phyloP scores from a whole-genome alignment of 1,139 yeast genomes.

The Geotrichum siamense region DNA sequence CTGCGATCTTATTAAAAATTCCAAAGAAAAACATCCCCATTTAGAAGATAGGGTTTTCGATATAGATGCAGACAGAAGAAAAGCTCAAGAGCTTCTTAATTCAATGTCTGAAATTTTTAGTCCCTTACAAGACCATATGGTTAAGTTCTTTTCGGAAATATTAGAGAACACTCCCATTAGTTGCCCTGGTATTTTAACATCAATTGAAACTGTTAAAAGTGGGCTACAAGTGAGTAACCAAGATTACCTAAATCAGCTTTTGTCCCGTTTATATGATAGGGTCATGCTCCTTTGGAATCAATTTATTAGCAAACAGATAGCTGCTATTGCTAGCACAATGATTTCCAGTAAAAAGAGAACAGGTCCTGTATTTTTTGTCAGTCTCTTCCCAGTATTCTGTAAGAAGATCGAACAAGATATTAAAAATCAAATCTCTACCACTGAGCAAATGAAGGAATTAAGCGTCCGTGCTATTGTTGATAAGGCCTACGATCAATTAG shows the following conservation, averaged over 20 bases:
- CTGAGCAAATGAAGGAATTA: constrained; percentile 25
- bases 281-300: constrained; percentile 52
- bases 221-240: constrained; percentile 49
- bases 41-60: constrained; percentile 30
- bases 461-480: constrained; percentile 38
- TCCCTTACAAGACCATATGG: constrained; percentile 41
- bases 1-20: constrained; percentile 41
- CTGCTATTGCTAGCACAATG: constrained; percentile 47
- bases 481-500: constrained; percentile 38
- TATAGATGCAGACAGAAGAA: constrained; percentile 47
- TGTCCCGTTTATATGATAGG: constrained; percentile 48
- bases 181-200: constrained; percentile 40
- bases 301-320: constrained; percentile 50
- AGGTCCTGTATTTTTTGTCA: constrained; percentile 41
- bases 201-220: constrained; percentile 37
- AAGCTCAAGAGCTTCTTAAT: constrained; percentile 48
- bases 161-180: constrained; percentile 37
- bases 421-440: constrained; percentile 16
- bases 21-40: constrained; percentile 24
- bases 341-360: constrained; percentile 38
- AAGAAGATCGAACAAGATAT: constrained; percentile 33
- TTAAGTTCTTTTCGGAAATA: constrained; percentile 34
- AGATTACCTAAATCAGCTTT: constrained; percentile 53
- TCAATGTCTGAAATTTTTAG: constrained; percentile 53
- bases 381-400: constrained; percentile 43